Base-by-base conservation (phyloP, 23 red algal species). In the Chondrus crispus region DNA sequence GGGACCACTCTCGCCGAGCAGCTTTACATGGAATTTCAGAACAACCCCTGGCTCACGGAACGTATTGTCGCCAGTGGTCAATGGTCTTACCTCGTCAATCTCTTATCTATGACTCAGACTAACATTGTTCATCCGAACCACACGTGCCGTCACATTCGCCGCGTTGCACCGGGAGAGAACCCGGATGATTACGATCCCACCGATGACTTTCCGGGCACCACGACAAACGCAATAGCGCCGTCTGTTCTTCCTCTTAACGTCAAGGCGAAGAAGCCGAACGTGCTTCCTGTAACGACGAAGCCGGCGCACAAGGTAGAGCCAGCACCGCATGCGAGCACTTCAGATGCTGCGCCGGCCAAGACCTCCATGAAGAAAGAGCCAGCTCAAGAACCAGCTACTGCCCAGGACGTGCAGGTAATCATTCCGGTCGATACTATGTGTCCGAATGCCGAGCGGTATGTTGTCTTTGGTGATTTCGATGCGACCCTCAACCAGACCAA, bases 51-150 rank as follows among this genome's bases (percentile, higher is more conserved):
- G 81, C 83, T 87, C 9, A 52, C 50, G 30, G 52, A 77, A 22
- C 82, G 92, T 47, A 48, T 94, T 40, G 92, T 94, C 13, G 77
- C 68, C 24, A 87, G 69, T 37, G 92, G 92, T 49, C 42, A 22
- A 8, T 85, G 80, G 37, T 81, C 72, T 20, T 85, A 94, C 71
- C 69, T 87, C 41, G 92, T 94, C 51, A 81, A 94, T 62, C n/a
- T 94, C n/a, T 69, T 24, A 28, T 33, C 72, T 0, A 94, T 94
- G 92, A 94, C 82, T 43, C 82, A 85, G 29, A 94, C 92, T 20
- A 78, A 94, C 38, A 47, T 87, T 40, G 82, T 54, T 10, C 92
- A 94, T 47, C 84, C 82, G 38, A 87, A 85, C n/a, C 82, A 82
- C 55, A 94, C 81, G 20, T 69, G 78, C 12, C 92, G 82, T n/a